These are phyloP conservation scores for Zostera marina DNA, from an alignment of 116 monocot genomes.

Conservation along the genomic window DNA sequence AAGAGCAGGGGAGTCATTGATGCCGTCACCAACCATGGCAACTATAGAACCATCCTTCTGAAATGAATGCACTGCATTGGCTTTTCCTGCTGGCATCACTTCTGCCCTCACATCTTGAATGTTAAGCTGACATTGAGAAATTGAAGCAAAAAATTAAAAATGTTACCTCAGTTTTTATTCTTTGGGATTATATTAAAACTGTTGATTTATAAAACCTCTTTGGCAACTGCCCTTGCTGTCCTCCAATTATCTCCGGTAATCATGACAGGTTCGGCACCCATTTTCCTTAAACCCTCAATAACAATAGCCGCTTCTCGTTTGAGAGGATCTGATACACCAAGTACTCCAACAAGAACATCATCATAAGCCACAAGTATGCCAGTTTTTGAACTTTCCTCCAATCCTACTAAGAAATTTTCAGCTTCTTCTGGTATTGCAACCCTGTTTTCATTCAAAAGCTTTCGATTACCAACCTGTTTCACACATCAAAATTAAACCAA, in stretches of 20 bases:
- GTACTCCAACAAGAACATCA: conserved; percentile 41
- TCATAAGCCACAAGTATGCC: conserved; percentile 5
- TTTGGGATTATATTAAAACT: background rate
- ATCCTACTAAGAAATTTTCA: background rate
- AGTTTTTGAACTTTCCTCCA: background rate
- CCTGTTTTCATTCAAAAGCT: conserved; percentile 1
- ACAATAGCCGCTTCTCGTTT: conserved; percentile 95
- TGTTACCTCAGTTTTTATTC: background rate
- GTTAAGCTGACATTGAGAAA: conserved; percentile 39
- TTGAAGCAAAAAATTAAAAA: background rate
- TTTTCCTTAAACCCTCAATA: conserved; percentile 73
- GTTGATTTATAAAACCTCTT: conserved; percentile 35
- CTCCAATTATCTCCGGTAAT: conserved; percentile 96
- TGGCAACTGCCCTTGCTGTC: conserved; percentile 85
- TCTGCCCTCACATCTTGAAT: conserved; percentile 89
- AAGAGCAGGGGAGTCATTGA: conserved; percentile 87
- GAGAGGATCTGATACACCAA: conserved; percentile 80
- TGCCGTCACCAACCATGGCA: conserved; percentile 95
- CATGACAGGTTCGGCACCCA: conserved; percentile 83
- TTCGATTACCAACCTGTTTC: background rate
- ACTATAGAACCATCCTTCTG: conserved; percentile 60
- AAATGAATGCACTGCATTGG: conserved; percentile 45
- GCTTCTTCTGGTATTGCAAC: conserved; percentile 1
- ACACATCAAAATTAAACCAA: background rate
- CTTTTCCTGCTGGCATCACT: conserved; percentile 94